Base-by-base conservation (phyloP, 2,329 filamentous ascomycete species). In the Hypomyces rosellus region DNA sequence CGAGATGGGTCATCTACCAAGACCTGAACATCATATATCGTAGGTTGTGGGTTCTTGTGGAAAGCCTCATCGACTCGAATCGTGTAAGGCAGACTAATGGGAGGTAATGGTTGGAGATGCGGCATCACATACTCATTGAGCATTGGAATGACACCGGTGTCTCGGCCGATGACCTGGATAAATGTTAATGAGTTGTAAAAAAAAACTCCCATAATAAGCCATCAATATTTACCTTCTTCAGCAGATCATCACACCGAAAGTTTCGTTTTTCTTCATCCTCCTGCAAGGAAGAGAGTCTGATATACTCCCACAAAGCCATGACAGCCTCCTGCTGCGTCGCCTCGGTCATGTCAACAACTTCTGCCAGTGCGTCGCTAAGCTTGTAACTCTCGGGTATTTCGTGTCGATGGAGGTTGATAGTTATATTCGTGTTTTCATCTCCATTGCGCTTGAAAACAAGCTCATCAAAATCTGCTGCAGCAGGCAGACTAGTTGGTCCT, bases 271-370 rank as follows among this genome's bases (percentile, higher is more conserved):
- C 93, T 53, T 97, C 92, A 57, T 96, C 91, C 65, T 96, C 92
- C 66, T 95, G 89, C 43, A 99, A 74, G 15, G 85, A 84, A 75
- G 88, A 87, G 16, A 88, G 77, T 59, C 89, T 85, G 57, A 96
- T 88, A 62, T 99, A 99, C 65, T 96, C 91, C 89, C 91, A 99
- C 33, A 99, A 80, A 13, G 88, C 91, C 76, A 95, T 88, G 25
- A 96, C 84, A 6, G 91, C 86, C 55, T 93, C 90, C 37, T 89
- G 86, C 30, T 90, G 85, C 25, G 93, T 92, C 46, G 89, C 92
- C 67, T 95, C 89, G 45, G 84, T 78, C 61, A 88, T 88, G 62
- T 96, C 93, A 15, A 97, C 75, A 13, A 97, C 79, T 45, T 95
- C 87, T 11, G 89, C 85, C 42, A 99, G 74, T 51, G 85, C 82